Base-by-base conservation (phyloP, 306 rosid species). In the Glycine soja region DNA sequence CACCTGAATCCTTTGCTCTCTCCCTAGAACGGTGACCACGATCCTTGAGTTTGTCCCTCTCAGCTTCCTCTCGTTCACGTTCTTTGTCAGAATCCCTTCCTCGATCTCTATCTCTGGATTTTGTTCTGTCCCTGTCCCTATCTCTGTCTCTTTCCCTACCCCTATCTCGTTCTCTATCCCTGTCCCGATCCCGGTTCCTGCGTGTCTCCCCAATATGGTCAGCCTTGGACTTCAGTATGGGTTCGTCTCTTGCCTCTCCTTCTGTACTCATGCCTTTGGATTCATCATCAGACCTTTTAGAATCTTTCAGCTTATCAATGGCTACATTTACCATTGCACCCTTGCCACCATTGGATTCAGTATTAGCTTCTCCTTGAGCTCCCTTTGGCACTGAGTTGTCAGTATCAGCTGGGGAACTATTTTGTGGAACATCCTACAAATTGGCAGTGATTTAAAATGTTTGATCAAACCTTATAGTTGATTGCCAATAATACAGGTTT, bases 61-160 rank as follows among this genome's bases (percentile, higher is more conserved):
- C 99, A 5, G 54, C 50, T 69, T 93, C 97, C 81, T 93, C 99
- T 73, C 91, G 86, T 34, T 91, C 97, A 50, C 94, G 89, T 65
- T 94, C 98, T 30, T 86, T 83, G 82, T 94, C 97, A 32, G 98
- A 94, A 78, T 92, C 98, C 85, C 97, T 90, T 40, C 93, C 94
- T 75, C 93, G 79, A 38, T 95, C 99, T 64, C 94, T 93, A 83
- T 95, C 97, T 59, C 96, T 83, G 11, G 87, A 70, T 89, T 85
- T 95, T 64, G 70, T 74, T 81, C 94, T 89, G 50, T 88, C 92
- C 86, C 87, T 84, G 8, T 87, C 92, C 80, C 92, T 82, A 5
- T 87, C 94, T 14, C 92, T 59, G 0, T 85, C 94, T 72, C 93
- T 82, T 2, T 87, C 94, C 30, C 30, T 24, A 24, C 30, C 30